Percentiles rank a stretch among this genome's conserved stretches.
phyloP scores from a whole-genome alignment of 805 yeast species.

The Brettanomyces sp. region DNA sequence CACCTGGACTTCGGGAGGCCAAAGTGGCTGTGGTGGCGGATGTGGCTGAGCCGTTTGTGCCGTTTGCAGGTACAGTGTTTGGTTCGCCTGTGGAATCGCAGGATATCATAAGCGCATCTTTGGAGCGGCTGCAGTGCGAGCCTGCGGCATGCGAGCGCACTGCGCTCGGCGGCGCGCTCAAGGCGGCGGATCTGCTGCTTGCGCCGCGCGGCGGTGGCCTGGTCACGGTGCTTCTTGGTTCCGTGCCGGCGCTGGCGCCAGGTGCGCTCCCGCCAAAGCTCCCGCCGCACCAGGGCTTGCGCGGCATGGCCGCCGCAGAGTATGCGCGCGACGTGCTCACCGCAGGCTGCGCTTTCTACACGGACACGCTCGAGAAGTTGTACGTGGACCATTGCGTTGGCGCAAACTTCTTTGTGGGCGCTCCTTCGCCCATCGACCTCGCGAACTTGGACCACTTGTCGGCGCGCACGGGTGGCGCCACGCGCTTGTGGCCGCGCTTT shows the following conservation, averaged over 20 bases:
- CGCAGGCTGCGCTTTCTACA: constrained; percentile 55
- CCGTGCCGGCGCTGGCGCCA: constrained; percentile 74
- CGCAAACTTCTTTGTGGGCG: constrained; percentile 64
- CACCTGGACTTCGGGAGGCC: constrained; percentile 45
- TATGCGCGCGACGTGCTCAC: constrained; percentile 39
- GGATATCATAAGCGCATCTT: constrained; percentile 54
- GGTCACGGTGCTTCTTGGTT: constrained; percentile 55
- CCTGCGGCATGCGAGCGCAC: constrained; percentile 55
- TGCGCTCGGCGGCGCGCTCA: constrained; percentile 71
- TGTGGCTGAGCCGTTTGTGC: constrained; percentile 72
- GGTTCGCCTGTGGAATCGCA: constrained; percentile 67
- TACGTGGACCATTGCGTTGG: constrained; percentile 56
- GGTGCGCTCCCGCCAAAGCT: constrained; percentile 51
- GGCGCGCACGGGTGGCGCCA: constrained; percentile 59
- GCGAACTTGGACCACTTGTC: constrained; percentile 63
- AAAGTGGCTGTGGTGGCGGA: constrained; percentile 58
- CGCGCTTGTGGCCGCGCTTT: constrained; percentile 60
- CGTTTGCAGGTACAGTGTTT: constrained; percentile 63
- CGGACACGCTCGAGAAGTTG: constrained; percentile 43
- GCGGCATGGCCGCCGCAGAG: constrained; percentile 29
- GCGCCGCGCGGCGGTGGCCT: constrained; percentile 74
- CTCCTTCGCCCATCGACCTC: constrained; percentile 55
- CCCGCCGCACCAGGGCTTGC: constrained; percentile 2
- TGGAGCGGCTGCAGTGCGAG: constrained; percentile 47
- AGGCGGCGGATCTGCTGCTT: constrained; percentile 56